phyloP scores from a whole-genome alignment of 768 basidiomycete genomes.

The Floccularia luteovirens region DNA sequence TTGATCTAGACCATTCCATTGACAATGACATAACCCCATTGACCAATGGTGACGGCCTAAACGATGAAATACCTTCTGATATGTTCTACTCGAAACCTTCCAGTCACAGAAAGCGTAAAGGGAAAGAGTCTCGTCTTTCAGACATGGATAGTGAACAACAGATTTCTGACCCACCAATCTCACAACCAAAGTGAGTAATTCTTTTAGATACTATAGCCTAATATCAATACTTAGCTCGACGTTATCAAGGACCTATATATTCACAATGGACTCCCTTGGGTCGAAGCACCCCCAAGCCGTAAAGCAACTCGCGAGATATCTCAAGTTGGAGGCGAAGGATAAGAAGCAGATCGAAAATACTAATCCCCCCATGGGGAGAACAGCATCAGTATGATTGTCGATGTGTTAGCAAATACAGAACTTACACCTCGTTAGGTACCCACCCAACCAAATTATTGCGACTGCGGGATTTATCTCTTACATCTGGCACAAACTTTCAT shows the following conservation, averaged over 20 bases:
- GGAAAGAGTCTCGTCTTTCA: no score
- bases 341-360: slow-evolving; percentile 41
- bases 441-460: slow-evolving; percentile 79
- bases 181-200: slow-evolving; percentile 8
- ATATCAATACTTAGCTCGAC: no score
- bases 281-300: slow-evolving; percentile 58
- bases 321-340: slow-evolving; percentile 70
- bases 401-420: not conserved
- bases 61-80: no score
- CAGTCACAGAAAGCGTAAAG: no score
- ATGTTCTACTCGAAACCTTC: no score
- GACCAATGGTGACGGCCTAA: no score
- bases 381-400: slow-evolving; percentile 38
- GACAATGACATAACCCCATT: no score
- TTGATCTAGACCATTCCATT: no score
- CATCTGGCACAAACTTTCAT: slow-evolving; percentile 83
- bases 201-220: not conserved
- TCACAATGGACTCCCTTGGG: slow-evolving; percentile 88
- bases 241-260: slow-evolving; percentile 73
- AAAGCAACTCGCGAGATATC: slow-evolving; percentile 57
- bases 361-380: slow-evolving; percentile 34
- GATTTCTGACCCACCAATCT: slow-evolving; percentile 4
- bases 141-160: no score
- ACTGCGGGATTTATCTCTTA: slow-evolving; percentile 89
- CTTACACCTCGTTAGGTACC: slow-evolving; percentile 56